Percentiles rank a stretch among this genome's conserved stretches.
Conservation (phyloP, 1,139 yeast genomes). For the Yamadazyma blattariae region DNA sequence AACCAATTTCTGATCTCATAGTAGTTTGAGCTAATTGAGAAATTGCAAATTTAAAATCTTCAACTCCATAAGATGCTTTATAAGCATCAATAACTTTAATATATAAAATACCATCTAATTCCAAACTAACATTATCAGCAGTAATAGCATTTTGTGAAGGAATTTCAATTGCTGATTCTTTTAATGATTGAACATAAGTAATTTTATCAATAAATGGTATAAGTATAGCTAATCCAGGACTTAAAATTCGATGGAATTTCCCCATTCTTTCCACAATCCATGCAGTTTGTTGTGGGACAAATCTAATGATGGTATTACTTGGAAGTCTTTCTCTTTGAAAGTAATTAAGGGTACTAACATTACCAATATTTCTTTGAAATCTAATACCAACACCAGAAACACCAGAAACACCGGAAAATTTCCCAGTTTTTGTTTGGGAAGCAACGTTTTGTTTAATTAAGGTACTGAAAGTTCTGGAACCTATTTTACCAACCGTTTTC, state of each 20-base stretch:
- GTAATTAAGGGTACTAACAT: constrained; percentile 39
- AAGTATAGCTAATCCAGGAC: constrained; percentile 76
- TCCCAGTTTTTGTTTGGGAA: too few species aligned
- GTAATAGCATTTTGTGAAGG: constrained; percentile 86
- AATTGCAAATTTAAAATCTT: constrained; percentile 83
- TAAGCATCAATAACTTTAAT: constrained; percentile 77
- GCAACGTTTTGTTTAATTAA: too few species aligned
- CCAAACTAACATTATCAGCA: constrained; percentile 80
- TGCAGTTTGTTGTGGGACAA: constrained; percentile 89
- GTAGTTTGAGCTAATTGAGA: constrained; percentile 87
- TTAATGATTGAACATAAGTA: constrained; percentile 76
- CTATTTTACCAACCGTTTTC: too few species aligned
- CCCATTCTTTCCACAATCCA: constrained; percentile 95
- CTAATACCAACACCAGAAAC: background rate
- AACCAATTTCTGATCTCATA: constrained; percentile 87
- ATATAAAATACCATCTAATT: constrained; percentile 80
- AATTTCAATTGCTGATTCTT: constrained; percentile 80
- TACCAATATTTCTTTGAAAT: constrained; percentile 1
- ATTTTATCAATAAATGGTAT: constrained; percentile 73
- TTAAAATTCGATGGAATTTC: constrained; percentile 67
- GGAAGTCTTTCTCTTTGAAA: constrained; percentile 71
- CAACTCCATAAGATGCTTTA: constrained; percentile 86
- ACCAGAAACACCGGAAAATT: too few species aligned
- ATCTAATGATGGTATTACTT: constrained; percentile 67
- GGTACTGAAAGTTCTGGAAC: too few species aligned